phyloP scores from a whole-genome alignment of 345 rosid species.

The Eucalyptus grandis region DNA sequence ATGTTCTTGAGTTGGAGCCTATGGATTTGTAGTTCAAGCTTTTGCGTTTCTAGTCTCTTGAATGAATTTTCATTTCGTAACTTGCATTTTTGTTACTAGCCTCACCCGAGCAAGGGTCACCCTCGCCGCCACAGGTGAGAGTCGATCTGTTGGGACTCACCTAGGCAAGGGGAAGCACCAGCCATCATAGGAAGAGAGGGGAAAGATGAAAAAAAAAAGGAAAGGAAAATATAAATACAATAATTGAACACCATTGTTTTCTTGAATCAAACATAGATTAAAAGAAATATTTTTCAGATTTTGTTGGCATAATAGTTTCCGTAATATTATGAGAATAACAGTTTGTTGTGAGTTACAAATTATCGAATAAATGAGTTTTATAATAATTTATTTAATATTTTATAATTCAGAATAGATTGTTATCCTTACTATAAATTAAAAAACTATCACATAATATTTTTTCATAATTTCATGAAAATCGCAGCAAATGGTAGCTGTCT shows the following conservation, averaged over 20 bases:
- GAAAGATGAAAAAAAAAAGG: too few species aligned
- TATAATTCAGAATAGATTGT: too few species aligned
- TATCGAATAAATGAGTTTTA: too few species aligned
- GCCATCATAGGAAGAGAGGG: not conserved
- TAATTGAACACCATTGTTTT: too few species aligned
- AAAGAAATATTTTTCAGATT: not conserved
- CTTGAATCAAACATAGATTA: not conserved
- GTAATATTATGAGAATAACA: too few species aligned
- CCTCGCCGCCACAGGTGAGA: not conserved
- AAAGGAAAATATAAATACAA: too few species aligned
- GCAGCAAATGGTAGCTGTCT: not conserved
- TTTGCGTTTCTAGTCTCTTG: not conserved
- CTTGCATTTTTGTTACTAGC: not conserved
- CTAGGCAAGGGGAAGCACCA: not conserved
- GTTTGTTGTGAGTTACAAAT: too few species aligned
- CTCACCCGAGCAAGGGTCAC: not conserved
- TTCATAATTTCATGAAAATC: not conserved
- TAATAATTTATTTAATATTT: too few species aligned
- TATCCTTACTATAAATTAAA: too few species aligned
- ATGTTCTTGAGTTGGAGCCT: not conserved
- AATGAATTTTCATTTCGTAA: not conserved
- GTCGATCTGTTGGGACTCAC: not conserved
- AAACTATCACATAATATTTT: too few species aligned
- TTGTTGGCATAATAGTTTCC: fast-evolving
- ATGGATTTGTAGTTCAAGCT: not conserved